Evolutionary conservation across 2,329 filamentous ascomycete genomes (phyloP).

Genomic region (Diaporthe capsici): DNA sequence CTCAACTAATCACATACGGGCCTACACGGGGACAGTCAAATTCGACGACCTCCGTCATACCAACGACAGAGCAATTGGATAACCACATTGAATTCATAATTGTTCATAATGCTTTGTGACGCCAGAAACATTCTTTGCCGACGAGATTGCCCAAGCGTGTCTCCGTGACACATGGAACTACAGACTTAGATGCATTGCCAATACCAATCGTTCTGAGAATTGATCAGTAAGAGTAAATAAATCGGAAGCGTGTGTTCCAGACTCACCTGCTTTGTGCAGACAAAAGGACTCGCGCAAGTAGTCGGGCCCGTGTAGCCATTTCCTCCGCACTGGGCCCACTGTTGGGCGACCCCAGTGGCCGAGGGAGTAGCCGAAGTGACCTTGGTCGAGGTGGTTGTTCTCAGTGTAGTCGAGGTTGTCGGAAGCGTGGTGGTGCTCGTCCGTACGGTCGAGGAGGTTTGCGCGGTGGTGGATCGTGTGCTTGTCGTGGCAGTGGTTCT

Average conservation of each 20-base stretch:
- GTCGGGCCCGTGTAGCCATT: neutral
- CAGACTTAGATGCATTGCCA: constrained; percentile 1
- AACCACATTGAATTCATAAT: neutral
- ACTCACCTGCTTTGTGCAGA: constrained; percentile 26
- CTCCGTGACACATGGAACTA: neutral
- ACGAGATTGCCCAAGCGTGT: accelerated
- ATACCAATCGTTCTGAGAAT: neutral
- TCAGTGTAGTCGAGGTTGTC: neutral
- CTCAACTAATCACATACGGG: neutral
- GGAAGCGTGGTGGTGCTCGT: neutral
- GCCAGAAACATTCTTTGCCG: neutral
- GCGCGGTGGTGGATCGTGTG: neutral
- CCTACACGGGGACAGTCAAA: no score
- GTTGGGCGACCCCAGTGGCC: neutral
- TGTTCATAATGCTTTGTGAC: no score
- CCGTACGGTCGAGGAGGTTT: neutral
- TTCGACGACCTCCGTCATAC: neutral
- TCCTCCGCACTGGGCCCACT: constrained; percentile 22
- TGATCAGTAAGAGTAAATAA: neutral
- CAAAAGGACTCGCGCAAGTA: neutral
- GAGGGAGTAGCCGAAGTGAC: neutral
- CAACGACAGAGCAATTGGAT: neutral
- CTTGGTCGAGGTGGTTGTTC: neutral
- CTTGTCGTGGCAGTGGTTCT: neutral
- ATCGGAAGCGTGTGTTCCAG: accelerated